Evolutionary conservation across 352 stramenopile species (phyloP).

Genomic region (Globisporangium uncinulatum): DNA sequence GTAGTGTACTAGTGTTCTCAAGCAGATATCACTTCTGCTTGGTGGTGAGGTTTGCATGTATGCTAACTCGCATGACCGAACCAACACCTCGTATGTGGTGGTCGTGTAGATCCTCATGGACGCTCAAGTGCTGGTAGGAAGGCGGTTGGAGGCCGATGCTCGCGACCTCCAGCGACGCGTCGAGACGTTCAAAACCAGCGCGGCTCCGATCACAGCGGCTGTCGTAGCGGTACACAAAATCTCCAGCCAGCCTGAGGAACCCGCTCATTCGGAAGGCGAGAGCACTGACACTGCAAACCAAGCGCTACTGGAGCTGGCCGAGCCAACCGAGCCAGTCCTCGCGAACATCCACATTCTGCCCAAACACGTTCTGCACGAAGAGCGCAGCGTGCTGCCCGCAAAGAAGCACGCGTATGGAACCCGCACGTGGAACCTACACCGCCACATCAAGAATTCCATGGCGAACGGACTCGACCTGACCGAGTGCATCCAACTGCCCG

Average conservation of each 20-base stretch:
- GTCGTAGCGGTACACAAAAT: not conserved
- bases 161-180: constrained; percentile 8
- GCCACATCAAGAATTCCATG: constrained; percentile 67
- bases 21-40: not conserved
- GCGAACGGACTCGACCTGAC: constrained; percentile 41
- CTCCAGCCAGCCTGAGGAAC: constrained; percentile 2
- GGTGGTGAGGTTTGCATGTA: not conserved
- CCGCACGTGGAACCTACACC: constrained; percentile 61
- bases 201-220: not conserved
- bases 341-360: constrained; percentile 26
- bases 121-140: constrained; percentile 21
- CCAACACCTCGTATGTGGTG: too few relatives aligned
- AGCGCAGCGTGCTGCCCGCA: constrained; percentile 42
- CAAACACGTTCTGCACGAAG: constrained; percentile 47
- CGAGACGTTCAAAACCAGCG: constrained; percentile 1
- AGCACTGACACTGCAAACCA: not conserved
- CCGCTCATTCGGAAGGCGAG: constrained; percentile 2
- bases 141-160: constrained; percentile 16
- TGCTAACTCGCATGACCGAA: too few relatives aligned
- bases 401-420: constrained; percentile 56
- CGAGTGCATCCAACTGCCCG: constrained; percentile 61
- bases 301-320: constrained; percentile 2
- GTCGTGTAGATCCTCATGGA: constrained; percentile 26
- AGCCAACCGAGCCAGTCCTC: not conserved
- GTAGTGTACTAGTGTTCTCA: constrained; percentile 13